Base-by-base conservation (phyloP, 1,284 basidiomycete species). In the Meripilus lineatus region DNA sequence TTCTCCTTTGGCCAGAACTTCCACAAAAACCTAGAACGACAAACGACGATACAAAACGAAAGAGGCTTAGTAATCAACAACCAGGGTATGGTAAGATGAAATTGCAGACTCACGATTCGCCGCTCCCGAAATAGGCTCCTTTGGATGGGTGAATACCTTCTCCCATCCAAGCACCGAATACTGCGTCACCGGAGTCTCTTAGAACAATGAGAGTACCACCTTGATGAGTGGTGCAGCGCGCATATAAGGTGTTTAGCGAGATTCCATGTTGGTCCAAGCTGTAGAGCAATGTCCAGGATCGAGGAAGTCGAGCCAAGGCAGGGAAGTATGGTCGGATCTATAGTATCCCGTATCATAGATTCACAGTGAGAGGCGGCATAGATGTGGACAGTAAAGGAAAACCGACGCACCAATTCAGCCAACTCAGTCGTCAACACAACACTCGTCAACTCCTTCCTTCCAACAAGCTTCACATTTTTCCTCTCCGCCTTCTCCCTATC, bases 221-320 rank as follows among this genome's bases (percentile, higher is more conserved):
- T 13, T 45, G 44, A 44, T 64, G 59, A 23, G 51, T 42, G 46
- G 77, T 80, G 39, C 85, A 85, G 2, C 77, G 74, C 2, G 77
- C 57, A 59, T 94, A 95, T 1, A 98, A 74, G 0, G 95, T 97
- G 32, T 86, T 80, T 8, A 98, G 71, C 7, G 91, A 94, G 37
- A 94, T 93, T 0, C 95, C 95, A 52, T 98, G 90, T 61, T 97
- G 93, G 57, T 99, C 95, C 14, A 96, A 71, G 8, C 91, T 94
- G 66, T 97, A 98, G 1, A 97, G 66, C 3, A 98, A 71, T 1
- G 77, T 78, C 95, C 95, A 98, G n/a, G 74, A 68, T 5, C 75
- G 72, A 0, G 88, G 77, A 4, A 98, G 76, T 3, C 89, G 82
- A 14, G 85, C 75, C 14, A 96, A 75, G 0, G 92, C 81, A 0